These are phyloP conservation scores for Glycyrrhiza uralensis DNA, from an alignment of 306 rosid genomes.

Conservation along the genomic window DNA sequence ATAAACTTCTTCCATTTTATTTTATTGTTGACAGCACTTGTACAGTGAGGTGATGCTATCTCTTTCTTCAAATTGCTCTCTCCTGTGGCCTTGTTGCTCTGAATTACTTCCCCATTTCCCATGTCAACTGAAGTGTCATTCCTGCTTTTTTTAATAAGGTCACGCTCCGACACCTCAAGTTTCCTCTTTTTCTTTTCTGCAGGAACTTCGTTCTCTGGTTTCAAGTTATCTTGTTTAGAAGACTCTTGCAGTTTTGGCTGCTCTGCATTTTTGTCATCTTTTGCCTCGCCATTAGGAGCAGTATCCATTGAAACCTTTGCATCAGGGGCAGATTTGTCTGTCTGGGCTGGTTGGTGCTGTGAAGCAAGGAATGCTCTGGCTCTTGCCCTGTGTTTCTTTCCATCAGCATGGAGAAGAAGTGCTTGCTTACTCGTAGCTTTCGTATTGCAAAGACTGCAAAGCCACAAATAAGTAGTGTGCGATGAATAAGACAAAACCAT, in stretches of 20 bases:
- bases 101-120: constrained; percentile 75
- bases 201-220: constrained; percentile 35
- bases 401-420: constrained; percentile 90
- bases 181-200: constrained; percentile 65
- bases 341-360: constrained; percentile 44
- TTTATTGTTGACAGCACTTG: constrained; percentile 31
- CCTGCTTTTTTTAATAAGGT: constrained; percentile 46
- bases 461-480: constrained; percentile 6
- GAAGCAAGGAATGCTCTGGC: constrained; percentile 73
- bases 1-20: constrained; percentile 88
- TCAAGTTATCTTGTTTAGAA: constrained; percentile 25
- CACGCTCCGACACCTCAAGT: constrained; percentile 46
- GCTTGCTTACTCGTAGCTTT: constrained; percentile 85
- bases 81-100: constrained; percentile 38
- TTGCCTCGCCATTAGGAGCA: constrained; percentile 26
- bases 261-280: constrained; percentile 30
- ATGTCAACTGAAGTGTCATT: constrained; percentile 33
- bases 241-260: constrained; percentile 35
- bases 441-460: constrained; percentile 79
- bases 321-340: constrained; percentile 42
- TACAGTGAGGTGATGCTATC: background rate
- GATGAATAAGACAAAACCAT: constrained; percentile 9
- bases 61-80: constrained; percentile 32
- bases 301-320: constrained; percentile 34
- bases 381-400: constrained; percentile 92